A percentile compares a stretch with the other conserved stretches of the same genome.
These are phyloP conservation scores for Penicillium chermesinum DNA, from an alignment of 495 filamentous ascomycete species.

Conservation along the genomic window DNA sequence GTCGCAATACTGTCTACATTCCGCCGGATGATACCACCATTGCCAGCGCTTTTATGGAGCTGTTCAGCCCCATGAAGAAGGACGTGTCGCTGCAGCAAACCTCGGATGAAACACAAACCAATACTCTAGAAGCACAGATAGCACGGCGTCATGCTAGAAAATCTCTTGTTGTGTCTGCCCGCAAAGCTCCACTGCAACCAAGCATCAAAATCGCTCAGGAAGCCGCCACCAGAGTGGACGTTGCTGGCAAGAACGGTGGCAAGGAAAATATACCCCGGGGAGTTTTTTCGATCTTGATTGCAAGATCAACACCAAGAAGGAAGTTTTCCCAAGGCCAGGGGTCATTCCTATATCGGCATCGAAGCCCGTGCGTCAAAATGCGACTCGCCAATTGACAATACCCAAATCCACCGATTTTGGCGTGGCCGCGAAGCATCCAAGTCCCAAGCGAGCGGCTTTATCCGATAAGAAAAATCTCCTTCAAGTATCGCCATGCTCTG, in stretches of 20 bases:
- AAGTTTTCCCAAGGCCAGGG: not conserved
- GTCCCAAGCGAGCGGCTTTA: conserved; percentile 5
- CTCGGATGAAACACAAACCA: conserved; percentile 18
- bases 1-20: conserved; percentile 38
- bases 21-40: conserved; percentile 39
- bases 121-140: conserved; percentile 23
- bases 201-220: conserved; percentile 31
- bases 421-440: not conserved
- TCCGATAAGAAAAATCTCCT: conserved; percentile 6
- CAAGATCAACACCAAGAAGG: conserved; percentile 5
- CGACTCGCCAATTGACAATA: not conserved
- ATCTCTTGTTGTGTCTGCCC: conserved; percentile 22
- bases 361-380: conserved; percentile 6
- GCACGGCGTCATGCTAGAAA: conserved; percentile 27
- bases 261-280: conserved; percentile 48
- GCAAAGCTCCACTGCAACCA: conserved; percentile 34
- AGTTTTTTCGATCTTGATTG: conserved; percentile 10
- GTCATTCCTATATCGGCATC: not conserved
- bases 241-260: conserved; percentile 38
- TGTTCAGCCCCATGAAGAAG: conserved; percentile 33
- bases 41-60: conserved; percentile 38
- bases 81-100: conserved; percentile 1
- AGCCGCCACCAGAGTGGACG: conserved; percentile 22
- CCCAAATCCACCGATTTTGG: conserved; percentile 5
- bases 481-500: not conserved